A percentile compares a stretch with the other conserved stretches of the same genome.
These are phyloP conservation scores for Citrullus colocynthis DNA, from an alignment of 306 rosid species.

Conservation along the genomic window DNA sequence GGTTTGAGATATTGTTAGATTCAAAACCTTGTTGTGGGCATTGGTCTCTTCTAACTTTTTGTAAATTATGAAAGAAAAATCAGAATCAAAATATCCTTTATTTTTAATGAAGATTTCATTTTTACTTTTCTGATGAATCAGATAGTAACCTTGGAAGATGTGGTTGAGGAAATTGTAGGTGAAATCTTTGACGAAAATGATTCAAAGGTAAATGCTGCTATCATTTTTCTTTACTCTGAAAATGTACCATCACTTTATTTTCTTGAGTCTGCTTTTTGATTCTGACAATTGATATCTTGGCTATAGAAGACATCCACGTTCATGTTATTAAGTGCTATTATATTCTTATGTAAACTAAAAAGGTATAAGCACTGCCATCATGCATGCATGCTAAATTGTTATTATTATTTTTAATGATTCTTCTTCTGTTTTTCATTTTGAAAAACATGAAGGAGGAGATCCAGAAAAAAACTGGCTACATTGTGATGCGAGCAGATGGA, in stretches of 20 bases:
- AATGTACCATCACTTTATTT: not conserved
- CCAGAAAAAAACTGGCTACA: constrained; percentile 95
- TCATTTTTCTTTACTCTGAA: not conserved
- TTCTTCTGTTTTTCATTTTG: constrained; percentile 14
- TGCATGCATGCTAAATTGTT: not conserved
- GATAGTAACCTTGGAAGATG: constrained; percentile 91
- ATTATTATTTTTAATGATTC: not conserved
- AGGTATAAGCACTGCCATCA: not conserved
- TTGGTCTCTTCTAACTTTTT: no score
- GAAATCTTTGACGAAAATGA: constrained; percentile 98
- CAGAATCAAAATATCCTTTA: not conserved
- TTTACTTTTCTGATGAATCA: constrained; percentile 18
- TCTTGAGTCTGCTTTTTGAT: not conserved
- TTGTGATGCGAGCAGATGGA: constrained; percentile 96
- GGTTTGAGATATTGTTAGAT: not conserved
- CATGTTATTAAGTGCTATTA: not conserved
- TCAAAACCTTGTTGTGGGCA: not conserved
- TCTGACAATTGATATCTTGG: not conserved
- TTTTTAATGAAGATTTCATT: not conserved
- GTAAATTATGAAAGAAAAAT: not conserved
- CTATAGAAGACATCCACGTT: not conserved
- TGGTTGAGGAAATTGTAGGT: constrained; percentile 98
- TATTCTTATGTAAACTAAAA: not conserved
- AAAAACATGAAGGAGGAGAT: constrained; percentile 70
- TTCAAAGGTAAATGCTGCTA: constrained; percentile 54